Evolutionary conservation across 2,329 filamentous ascomycete species (phyloP).

Genomic region (Phaeomoniella chlamydospora): DNA sequence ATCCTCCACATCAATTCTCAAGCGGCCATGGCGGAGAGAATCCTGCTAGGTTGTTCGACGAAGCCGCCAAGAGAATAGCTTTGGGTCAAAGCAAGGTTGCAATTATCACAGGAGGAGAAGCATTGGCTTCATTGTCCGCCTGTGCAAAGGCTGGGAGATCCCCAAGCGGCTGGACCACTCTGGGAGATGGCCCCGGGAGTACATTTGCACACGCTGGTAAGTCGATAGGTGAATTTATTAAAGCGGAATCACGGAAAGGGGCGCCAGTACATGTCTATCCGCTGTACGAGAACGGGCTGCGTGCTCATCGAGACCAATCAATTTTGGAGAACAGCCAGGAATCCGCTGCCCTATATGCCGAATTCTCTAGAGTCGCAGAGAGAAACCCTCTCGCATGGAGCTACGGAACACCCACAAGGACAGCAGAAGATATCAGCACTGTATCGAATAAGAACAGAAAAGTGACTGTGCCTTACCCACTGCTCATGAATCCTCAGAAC

Average conservation of each 20-base stretch:
- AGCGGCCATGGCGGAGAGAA: conserved; percentile 50
- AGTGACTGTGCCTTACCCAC: conserved; percentile 54
- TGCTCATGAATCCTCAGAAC: conserved; percentile 61
- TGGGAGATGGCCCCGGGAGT: conserved; percentile 28
- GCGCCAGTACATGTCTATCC: conserved; percentile 54
- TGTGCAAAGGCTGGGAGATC: conserved; percentile 38
- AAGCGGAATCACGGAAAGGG: conserved; percentile 42
- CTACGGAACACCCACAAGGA: conserved; percentile 30
- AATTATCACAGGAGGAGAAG: conserved; percentile 49
- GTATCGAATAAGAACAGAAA: conserved; percentile 46
- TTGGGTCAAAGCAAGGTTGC: conserved; percentile 39
- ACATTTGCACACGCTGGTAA: conserved; percentile 36
- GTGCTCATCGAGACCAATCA: conserved; percentile 41
- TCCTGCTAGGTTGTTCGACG: conserved; percentile 47
- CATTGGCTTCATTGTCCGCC: conserved; percentile 42
- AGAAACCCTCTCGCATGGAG: conserved; percentile 43
- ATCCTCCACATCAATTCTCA: conserved; percentile 32
- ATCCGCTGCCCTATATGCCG: conserved; percentile 44
- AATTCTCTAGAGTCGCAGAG: conserved; percentile 43
- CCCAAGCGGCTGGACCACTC: conserved; percentile 44
- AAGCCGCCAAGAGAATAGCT: conserved; percentile 44
- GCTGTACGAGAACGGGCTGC: conserved; percentile 50
- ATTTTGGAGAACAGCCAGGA: conserved; percentile 42
- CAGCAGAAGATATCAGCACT: conserved; percentile 36
- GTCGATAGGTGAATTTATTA: conserved; percentile 28